Evolutionary conservation across 176 grass and related monocot genomes (phyloP), one percentile per base, ranked within the genome.

Genomic region (Carex kokanica): DNA sequence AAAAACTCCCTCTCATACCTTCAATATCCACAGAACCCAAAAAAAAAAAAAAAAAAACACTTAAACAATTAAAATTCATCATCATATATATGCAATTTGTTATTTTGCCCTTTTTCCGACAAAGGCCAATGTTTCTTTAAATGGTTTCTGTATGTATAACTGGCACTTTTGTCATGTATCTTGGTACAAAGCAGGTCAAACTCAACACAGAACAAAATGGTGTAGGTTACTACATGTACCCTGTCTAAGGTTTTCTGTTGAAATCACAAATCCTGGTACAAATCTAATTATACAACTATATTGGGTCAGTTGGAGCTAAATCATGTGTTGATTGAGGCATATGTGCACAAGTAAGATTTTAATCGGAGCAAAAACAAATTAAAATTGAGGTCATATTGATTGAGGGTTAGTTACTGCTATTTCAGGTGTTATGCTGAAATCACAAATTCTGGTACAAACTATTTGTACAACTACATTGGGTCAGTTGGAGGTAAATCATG

Each of bases 1-100:
- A 99, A 99, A 74, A 99, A 99, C 80, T 99, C 96, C 58, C 86
- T 93, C 86, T 99, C 96, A 85, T 99, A 99, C 77, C 95, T 98
- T 69, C 57, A 81, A 17, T 52, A 29, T 31, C 65, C 2, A 16
- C 64, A 85, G 52, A 54, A 75, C 77, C 63, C 25, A 11, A 24
- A 57, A 25, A 14, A 57, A 25, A 63, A 45, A 63, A 75, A 16
- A 0, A 4, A 17, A 38, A 6, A 60, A 49, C 34, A 82, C 18
- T 12, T n/a, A 60, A 84, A 73, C 12, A 70, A 62, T 41, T 60
- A 80, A 14, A n/a, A 5, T 80, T 80, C 5, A 20, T 70, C 14
- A 70, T 70, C n/a, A 41, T 2, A 43, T 41, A 41, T 40, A 70
- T 70, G 66, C 66, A 70, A 70, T 68, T 15, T 17, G 6, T 70